These are phyloP conservation scores for Pseudozyma hubeiensis DNA, from an alignment of 1,284 basidiomycete genomes.

Conservation along the genomic window DNA sequence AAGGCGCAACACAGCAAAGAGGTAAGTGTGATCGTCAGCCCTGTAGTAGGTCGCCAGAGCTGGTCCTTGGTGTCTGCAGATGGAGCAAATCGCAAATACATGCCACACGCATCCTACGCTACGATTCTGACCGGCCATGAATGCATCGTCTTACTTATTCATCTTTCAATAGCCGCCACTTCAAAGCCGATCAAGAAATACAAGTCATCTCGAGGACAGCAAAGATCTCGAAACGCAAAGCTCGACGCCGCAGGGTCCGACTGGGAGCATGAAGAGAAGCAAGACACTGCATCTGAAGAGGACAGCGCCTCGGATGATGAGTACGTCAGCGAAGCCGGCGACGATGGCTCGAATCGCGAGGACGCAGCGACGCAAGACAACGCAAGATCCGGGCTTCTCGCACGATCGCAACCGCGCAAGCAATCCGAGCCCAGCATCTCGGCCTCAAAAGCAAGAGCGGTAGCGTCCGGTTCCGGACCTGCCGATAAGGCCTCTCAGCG, in stretches of 20 bases:
- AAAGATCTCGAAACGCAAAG: slow-evolving; percentile 4
- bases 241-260: neutral
- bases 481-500: slow-evolving; percentile 3
- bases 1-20: slow-evolving; percentile 10
- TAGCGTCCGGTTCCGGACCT: neutral
- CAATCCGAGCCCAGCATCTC: neutral
- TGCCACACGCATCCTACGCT: neutral
- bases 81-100: neutral
- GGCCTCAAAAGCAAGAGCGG: neutral
- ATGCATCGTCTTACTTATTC: neutral
- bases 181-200: slow-evolving; percentile 24
- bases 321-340: slow-evolving; percentile 18
- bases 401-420: slow-evolving; percentile 6
- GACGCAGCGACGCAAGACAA: slow-evolving; percentile 18
- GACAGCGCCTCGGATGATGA: slow-evolving; percentile 30
- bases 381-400: neutral
- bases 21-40: slow-evolving; percentile 41
- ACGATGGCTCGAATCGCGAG: slow-evolving; percentile 23
- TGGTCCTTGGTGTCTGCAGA: slow-evolving; percentile 1
- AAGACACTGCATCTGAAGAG: slow-evolving; percentile 14
- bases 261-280: slow-evolving; percentile 17
- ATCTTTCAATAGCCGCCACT: neutral
- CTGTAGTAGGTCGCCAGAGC: neutral
- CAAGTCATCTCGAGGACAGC: slow-evolving; percentile 19
- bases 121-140: neutral